Percentiles rank a stretch among this genome's conserved stretches.
phyloP scores from a whole-genome alignment of 2,329 filamentous ascomycete genomes.

The Pyricularia pennisetigena region DNA sequence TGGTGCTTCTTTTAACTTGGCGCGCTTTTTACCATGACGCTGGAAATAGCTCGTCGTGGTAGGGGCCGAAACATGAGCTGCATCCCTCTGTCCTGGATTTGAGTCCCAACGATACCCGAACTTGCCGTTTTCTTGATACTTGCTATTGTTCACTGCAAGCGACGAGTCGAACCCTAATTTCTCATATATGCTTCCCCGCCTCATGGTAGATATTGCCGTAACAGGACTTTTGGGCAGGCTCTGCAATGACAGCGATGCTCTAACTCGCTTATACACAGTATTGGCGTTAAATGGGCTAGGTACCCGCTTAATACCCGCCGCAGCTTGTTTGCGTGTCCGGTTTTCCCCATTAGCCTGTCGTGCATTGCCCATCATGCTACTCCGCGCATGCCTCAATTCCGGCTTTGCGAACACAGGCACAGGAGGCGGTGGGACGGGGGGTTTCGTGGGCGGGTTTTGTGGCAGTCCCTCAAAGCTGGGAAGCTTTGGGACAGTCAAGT shows the following conservation, averaged over 20 bases:
- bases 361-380: constrained; percentile 34
- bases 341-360: constrained; percentile 6
- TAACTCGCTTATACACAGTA: constrained; percentile 48
- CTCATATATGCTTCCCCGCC: constrained; percentile 40
- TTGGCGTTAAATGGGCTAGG: constrained; percentile 48
- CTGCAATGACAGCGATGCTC: constrained; percentile 30
- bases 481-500: background rate
- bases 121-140: constrained; percentile 46
- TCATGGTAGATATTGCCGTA: constrained; percentile 14
- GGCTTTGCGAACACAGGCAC: constrained; percentile 45
- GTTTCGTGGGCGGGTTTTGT: background rate
- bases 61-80: constrained; percentile 18
- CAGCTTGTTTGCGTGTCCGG: background rate
- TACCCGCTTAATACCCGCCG: constrained; percentile 33
- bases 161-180: constrained; percentile 43
- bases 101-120: constrained; percentile 34
- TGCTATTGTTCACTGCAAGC: constrained; percentile 44
- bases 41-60: constrained; percentile 38
- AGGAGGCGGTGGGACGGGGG: background rate
- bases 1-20: constrained; percentile 24
- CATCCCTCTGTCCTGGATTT: constrained; percentile 16
- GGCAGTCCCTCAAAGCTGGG: background rate
- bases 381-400: constrained; percentile 47
- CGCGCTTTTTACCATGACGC: constrained; percentile 32
- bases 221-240: constrained; percentile 6